Base-by-base conservation (phyloP, 257 asterid genomes). In the Capsicum chinense region DNA sequence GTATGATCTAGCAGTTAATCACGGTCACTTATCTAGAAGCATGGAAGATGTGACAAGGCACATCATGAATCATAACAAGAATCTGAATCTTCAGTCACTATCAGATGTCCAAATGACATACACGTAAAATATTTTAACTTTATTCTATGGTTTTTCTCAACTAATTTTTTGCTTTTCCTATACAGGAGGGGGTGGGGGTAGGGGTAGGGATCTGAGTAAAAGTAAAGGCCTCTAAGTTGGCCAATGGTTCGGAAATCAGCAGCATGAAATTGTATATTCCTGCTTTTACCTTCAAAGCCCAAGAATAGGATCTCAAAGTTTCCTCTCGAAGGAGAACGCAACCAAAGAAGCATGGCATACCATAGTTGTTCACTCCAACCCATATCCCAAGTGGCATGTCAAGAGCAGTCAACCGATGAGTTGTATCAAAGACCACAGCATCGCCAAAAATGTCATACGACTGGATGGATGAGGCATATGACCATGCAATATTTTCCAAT, bases 321-420 rank as follows among this genome's bases (percentile, higher is more conserved):
- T 97, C 99, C 90, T 93, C 99, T 35, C 97, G 93, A 50, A 97
- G 95, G 86, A 97, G 97, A 86, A 93, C 97, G 56, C 99, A 97
- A 81, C 98, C 97, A 11, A 97, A 97, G 90, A 97, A 97, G 89
- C 99, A 97, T 15, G 99, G 99, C 99, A 95, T 95, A 71, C 99
- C 98, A 87, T 97, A 97, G 89, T 97, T 97, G 89, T 97, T 97
- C 90, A 95, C 86, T 84, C 99, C 99, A 16, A 97, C 97, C 97
- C 97, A 97, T 88, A 97, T 97, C 74, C 98, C 98, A 44, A 97
- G 92, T 87, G 99, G 99, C 98, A 93, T 94, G 87, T 97, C 98
- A 84, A 97, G 93, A 83, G 94, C 97, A 88, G 92, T 90, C 89
- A 97, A 88, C 68, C 98, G 92, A 84, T 97, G 98, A 47, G 98